Evolutionary conservation across 257 asterid species (phyloP).

Genomic region (Mitragyna speciosa): DNA sequence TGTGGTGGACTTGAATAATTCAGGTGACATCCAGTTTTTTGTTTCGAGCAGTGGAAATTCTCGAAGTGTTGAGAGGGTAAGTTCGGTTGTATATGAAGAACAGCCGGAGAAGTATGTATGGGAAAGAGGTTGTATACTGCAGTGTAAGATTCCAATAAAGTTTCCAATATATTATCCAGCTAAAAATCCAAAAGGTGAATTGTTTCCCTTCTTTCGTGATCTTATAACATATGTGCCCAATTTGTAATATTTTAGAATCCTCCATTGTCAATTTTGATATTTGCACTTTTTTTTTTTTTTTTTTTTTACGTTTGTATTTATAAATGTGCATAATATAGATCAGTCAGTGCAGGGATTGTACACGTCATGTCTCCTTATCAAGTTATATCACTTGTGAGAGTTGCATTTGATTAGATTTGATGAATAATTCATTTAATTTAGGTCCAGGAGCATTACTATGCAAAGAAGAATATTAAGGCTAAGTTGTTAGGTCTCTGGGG

Average conservation of each 20-base stretch:
- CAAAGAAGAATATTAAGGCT: background rate
- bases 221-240: background rate
- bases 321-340: background rate
- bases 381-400: background rate
- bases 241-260: background rate
- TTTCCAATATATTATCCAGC: slow-evolving; percentile 67
- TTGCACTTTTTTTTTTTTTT: background rate
- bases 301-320: background rate
- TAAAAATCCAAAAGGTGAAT: slow-evolving; percentile 54
- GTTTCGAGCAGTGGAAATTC: slow-evolving; percentile 42
- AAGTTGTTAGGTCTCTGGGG: background rate
- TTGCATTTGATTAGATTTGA: background rate
- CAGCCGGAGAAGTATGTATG: slow-evolving; percentile 72
- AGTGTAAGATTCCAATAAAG: slow-evolving; percentile 65
- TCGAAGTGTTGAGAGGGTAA: slow-evolving; percentile 39
- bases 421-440: background rate
- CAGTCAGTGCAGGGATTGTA: background rate
- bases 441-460: background rate
- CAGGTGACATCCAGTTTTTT: slow-evolving; percentile 55
- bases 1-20: slow-evolving; percentile 47
- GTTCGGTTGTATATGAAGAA: slow-evolving; percentile 51
- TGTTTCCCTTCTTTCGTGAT: background rate
- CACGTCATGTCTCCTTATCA: background rate
- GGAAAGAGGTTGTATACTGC: slow-evolving; percentile 67
- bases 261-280: background rate